A percentile compares a stretch with the other conserved stretches of the same genome.
Conservation (phyloP, 768 basidiomycete genomes). For the Terana coerulea region DNA sequence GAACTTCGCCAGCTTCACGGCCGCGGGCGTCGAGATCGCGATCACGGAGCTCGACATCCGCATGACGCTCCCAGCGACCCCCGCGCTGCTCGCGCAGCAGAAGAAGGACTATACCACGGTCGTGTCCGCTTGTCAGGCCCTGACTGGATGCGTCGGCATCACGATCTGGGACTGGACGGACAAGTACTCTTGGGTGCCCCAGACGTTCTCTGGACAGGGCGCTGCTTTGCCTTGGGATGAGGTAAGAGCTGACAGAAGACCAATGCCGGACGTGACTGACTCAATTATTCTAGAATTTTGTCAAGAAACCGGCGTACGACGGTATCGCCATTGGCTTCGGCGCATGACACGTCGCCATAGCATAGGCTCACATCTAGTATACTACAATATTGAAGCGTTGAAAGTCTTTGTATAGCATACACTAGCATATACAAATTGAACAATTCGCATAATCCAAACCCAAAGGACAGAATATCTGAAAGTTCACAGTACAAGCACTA, state of each 20-base stretch:
- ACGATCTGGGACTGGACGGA: conserved; percentile 41
- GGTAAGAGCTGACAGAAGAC: conserved; percentile 15
- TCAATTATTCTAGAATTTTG: conserved; percentile 17
- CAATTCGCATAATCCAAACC: no score
- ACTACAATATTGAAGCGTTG: no score
- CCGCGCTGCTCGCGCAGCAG: conserved; percentile 50
- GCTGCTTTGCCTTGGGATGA: conserved; percentile 28
- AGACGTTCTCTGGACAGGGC: conserved; percentile 31
- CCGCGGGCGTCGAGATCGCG: conserved; percentile 61
- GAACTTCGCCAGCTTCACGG: conserved; percentile 48
- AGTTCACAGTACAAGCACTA: no score
- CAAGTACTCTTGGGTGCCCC: conserved; percentile 35
- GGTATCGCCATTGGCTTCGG: conserved; percentile 23
- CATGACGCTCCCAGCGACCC: conserved; percentile 54
- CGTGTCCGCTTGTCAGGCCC: conserved; percentile 45
- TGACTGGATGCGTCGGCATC: conserved; percentile 32
- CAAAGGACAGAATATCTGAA: no score
- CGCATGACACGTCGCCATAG: not conserved
- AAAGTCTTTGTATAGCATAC: no score
- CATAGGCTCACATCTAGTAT: no score
- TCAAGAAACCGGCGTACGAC: conserved; percentile 24
- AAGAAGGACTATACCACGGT: conserved; percentile 52
- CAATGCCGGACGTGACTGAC: not conserved
- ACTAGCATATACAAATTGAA: no score
- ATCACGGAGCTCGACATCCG: conserved; percentile 68